Percentiles rank a stretch among this genome's conserved stretches.
Evolutionary conservation across 306 rosid species (phyloP).

Genomic region (Castanea sativa): DNA sequence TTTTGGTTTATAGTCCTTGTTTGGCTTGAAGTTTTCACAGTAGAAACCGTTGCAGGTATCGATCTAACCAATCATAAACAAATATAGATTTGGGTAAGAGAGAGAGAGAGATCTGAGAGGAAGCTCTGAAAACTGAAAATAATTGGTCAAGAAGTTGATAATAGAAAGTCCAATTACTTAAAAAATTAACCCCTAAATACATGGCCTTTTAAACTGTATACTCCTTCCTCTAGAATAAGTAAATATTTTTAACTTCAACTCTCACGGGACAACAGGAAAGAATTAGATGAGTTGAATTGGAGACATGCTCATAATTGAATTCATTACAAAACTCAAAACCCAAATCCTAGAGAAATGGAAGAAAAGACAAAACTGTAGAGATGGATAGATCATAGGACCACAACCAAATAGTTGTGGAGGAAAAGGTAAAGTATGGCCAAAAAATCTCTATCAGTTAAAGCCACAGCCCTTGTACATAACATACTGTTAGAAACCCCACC

Average conservation of each 20-base stretch:
- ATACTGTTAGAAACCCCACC: constrained; percentile 40
- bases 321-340: constrained; percentile 1
- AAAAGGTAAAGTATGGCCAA: constrained; percentile 17
- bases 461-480: constrained; percentile 15
- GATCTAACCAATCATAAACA: constrained; percentile 47
- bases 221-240: background rate
- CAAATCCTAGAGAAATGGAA: constrained; percentile 2
- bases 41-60: constrained; percentile 90
- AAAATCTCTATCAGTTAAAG: constrained; percentile 5
- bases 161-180: background rate
- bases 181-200: background rate
- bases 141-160: background rate
- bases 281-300: background rate
- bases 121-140: background rate
- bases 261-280: background rate
- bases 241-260: background rate
- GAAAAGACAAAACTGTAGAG: constrained; percentile 3
- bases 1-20: constrained; percentile 71
- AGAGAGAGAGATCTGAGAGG: constrained; percentile 1
- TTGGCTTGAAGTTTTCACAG: constrained; percentile 82
- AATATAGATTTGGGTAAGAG: constrained; percentile 8
- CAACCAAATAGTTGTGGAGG: background rate
- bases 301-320: background rate
- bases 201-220: background rate
- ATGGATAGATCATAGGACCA: background rate